A percentile compares a stretch with the other conserved stretches of the same genome.
phyloP scores from a whole-genome alignment of 805 yeast species.

The Scheffersomyces coipomensis region DNA sequence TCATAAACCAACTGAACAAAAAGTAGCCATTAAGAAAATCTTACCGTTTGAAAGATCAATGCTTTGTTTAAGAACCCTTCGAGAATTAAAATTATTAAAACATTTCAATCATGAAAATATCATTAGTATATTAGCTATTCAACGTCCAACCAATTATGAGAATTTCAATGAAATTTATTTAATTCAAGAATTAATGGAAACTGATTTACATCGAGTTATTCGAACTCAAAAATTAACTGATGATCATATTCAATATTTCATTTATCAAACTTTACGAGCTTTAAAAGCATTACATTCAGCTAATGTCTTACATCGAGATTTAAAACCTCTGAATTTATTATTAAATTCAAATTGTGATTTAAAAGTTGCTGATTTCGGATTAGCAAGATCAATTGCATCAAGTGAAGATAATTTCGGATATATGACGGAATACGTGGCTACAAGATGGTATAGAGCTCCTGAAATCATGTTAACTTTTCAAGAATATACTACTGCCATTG shows the following conservation, averaged over 20 bases:
- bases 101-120: slow-evolving; percentile 95
- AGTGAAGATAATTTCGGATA: slow-evolving; percentile 68
- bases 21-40: slow-evolving; percentile 94
- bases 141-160: slow-evolving; percentile 75
- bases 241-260: slow-evolving; percentile 91
- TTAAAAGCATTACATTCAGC: slow-evolving; percentile 89
- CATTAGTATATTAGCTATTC: slow-evolving; percentile 84
- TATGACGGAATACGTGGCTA: slow-evolving; percentile 97
- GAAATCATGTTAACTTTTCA: slow-evolving; percentile 95
- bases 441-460: slow-evolving; percentile 97
- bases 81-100: slow-evolving; percentile 84
- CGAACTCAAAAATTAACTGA: slow-evolving; percentile 80
- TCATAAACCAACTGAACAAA: slow-evolving; percentile 80
- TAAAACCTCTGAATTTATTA: slow-evolving; percentile 85
- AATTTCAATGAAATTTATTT: slow-evolving; percentile 83
- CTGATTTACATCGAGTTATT: slow-evolving; percentile 80
- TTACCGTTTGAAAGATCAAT: slow-evolving; percentile 88
- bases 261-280: slow-evolving; percentile 88
- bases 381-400: slow-evolving; percentile 69
- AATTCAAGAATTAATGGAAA: slow-evolving; percentile 85
- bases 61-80: slow-evolving; percentile 83
- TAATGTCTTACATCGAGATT: slow-evolving; percentile 90
- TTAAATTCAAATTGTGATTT: slow-evolving; percentile 91
- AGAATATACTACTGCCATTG: slow-evolving; percentile 91
- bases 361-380: slow-evolving; percentile 91